phyloP scores from a whole-genome alignment of 257 asterid genomes.

The Catharanthus roseus region DNA sequence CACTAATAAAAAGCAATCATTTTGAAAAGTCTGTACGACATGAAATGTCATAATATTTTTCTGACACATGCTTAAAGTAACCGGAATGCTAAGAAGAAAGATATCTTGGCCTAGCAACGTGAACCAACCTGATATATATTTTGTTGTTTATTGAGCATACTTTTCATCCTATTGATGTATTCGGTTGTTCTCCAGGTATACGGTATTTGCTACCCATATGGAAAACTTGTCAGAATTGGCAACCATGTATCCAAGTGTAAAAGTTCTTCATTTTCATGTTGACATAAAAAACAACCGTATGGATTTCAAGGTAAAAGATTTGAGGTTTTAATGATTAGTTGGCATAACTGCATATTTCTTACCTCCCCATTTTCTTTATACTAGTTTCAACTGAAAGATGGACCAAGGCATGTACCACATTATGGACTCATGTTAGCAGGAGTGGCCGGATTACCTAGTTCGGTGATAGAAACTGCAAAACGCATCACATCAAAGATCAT shows the following conservation, averaged over 20 bases:
- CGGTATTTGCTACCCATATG: slow-evolving; percentile 96
- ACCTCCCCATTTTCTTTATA: slow-evolving; percentile 15
- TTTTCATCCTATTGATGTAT: background rate
- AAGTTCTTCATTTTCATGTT: slow-evolving; percentile 78
- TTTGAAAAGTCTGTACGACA: background rate
- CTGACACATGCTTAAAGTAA: background rate
- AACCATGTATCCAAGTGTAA: slow-evolving; percentile 83
- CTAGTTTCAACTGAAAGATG: slow-evolving; percentile 91
- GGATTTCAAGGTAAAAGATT: slow-evolving; percentile 83
- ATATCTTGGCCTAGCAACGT: background rate
- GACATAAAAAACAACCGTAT: slow-evolving; percentile 73
- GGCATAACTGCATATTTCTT: slow-evolving; percentile 2
- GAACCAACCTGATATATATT: background rate
- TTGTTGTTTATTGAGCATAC: background rate
- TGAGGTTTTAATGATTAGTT: slow-evolving; percentile 10
- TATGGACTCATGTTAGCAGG: slow-evolving; percentile 94
- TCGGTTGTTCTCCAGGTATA: slow-evolving; percentile 49
- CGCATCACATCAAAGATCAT: slow-evolving; percentile 65
- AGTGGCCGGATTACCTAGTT: slow-evolving; percentile 81
- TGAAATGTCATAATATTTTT: background rate
- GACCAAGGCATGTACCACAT: slow-evolving; percentile 72
- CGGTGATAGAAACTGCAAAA: slow-evolving; percentile 69
- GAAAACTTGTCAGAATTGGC: slow-evolving; percentile 79
- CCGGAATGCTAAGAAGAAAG: background rate
- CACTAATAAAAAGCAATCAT: background rate